Base-by-base conservation (phyloP, 192 early-diverging fungal genomes). In the Gigaspora rosea region DNA sequence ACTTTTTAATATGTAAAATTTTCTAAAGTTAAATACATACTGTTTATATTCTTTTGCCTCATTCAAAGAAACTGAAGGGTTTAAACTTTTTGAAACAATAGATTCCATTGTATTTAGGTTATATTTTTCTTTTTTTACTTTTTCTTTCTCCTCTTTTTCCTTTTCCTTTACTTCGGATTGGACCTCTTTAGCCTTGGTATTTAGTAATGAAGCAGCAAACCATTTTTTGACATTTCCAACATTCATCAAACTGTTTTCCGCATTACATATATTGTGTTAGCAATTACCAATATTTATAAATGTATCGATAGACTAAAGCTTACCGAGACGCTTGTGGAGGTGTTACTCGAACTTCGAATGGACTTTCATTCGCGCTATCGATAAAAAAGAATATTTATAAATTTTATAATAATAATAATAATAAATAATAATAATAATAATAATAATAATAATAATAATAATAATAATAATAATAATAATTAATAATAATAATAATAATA, bases 11-110 rank as follows among this genome's bases (percentile, higher is more conserved):
- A 66, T 66, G 1, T 7, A 7, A 41, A 13, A 46, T n/a, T 41
- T 49, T 8, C 13, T 32, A 32, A 7, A 51, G 0, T 15, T 22
- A 8, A 50, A 8, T 27, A 36, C 80, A 63, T 89, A 91, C 80
- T 87, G 83, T 74, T 80, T 82, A 64, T 92, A 92, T 73, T 90
- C 90, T 52, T 89, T 85, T 10, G 78, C 65, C 67, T 91, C 89
- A 27, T 68, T 62, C 9, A 78, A 79, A 22, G 82, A 82, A 33
- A 90, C 84, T 1, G 61, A 79, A 18, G 91, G 91, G 35, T 92
- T 87, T 62, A 89, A 83, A 67, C 82, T 83, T 4, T 80, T 85
- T 36, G 62, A 82, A 63, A 74, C 81, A 50, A 63, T 79, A 58
- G 57, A 81, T 78, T 78, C 90, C 80, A 78, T 89, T 79, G 73